These are phyloP conservation scores for Sindora glabra DNA, from an alignment of 306 rosid genomes.

Conservation along the genomic window DNA sequence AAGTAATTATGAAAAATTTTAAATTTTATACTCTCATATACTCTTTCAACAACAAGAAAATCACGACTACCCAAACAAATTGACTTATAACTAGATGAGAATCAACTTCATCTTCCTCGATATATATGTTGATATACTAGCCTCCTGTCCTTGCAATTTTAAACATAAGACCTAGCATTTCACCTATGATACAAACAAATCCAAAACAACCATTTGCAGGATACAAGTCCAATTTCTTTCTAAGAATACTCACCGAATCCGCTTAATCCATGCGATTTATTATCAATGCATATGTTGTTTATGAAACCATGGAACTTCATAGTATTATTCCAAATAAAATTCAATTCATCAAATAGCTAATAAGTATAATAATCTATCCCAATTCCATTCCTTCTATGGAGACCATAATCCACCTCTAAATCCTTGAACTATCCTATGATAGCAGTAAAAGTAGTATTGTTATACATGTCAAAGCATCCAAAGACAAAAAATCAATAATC, in stretches of 20 bases:
- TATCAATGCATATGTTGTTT: conserved; percentile 17
- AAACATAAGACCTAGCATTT: not conserved
- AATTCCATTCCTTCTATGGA: conserved; percentile 33
- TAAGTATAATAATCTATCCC: conserved; percentile 30
- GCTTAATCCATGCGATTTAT: conserved; percentile 2
- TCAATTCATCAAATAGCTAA: conserved; percentile 54
- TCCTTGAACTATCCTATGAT: conserved; percentile 79
- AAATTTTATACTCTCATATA: too few species aligned
- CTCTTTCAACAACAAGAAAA: conserved; percentile 59
- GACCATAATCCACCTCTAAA: conserved; percentile 57
- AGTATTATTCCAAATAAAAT: conserved; percentile 57
- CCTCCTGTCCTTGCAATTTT: not conserved
- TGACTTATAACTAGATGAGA: conserved; percentile 46
- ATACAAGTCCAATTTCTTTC: conserved; percentile 23
- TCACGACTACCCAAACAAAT: conserved; percentile 53
- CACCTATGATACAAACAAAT: conserved; percentile 4
- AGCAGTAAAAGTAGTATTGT: conserved; percentile 49
- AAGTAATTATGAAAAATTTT: too few species aligned
- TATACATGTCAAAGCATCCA: conserved; percentile 77
- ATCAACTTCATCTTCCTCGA: conserved; percentile 30
- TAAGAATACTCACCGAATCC: conserved; percentile 25
- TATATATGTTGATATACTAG: conserved; percentile 10
- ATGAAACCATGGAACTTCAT: conserved; percentile 49
- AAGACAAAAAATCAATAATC: conserved; percentile 80
- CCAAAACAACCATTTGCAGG: conserved; percentile 23